These are phyloP conservation scores for Myriosclerotinia duriaeana DNA, from an alignment of 2,329 filamentous ascomycete genomes.

Conservation along the genomic window DNA sequence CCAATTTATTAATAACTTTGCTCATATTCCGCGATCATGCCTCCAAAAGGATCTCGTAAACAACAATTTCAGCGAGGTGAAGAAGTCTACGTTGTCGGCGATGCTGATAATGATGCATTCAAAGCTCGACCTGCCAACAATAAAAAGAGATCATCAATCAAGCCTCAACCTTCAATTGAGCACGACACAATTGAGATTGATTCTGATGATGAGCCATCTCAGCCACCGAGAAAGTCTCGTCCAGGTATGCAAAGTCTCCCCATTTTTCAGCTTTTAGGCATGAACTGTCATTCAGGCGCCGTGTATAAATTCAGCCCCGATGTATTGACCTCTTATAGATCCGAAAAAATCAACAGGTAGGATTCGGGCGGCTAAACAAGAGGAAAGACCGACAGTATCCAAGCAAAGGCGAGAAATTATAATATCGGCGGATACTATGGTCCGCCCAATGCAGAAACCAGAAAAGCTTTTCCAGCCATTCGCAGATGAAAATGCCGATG, in stretches of 20 bases:
- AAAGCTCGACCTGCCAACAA: background rate
- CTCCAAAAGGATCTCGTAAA: background rate
- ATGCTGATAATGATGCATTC: background rate
- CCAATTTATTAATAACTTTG: background rate
- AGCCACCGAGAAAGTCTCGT: conserved; percentile 1
- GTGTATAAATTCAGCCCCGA: no score
- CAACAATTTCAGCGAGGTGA: background rate
- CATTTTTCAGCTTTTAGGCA: no score
- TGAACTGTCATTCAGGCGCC: fast-evolving
- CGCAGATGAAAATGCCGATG: background rate
- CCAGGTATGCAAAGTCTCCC: background rate
- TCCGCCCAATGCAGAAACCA: background rate
- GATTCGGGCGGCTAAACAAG: background rate
- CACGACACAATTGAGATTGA: background rate
- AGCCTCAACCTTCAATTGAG: background rate
- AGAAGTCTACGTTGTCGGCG: background rate
- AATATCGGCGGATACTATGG: background rate
- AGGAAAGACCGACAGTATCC: background rate
- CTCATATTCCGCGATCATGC: background rate
- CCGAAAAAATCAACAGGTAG: background rate
- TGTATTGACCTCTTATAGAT: background rate
- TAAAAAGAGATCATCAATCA: background rate
- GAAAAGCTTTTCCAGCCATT: background rate
- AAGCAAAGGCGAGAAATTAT: background rate
- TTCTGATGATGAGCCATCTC: background rate